Conservation (phyloP, 352 stramenopile species). For the Phytophthora colocasiae region DNA sequence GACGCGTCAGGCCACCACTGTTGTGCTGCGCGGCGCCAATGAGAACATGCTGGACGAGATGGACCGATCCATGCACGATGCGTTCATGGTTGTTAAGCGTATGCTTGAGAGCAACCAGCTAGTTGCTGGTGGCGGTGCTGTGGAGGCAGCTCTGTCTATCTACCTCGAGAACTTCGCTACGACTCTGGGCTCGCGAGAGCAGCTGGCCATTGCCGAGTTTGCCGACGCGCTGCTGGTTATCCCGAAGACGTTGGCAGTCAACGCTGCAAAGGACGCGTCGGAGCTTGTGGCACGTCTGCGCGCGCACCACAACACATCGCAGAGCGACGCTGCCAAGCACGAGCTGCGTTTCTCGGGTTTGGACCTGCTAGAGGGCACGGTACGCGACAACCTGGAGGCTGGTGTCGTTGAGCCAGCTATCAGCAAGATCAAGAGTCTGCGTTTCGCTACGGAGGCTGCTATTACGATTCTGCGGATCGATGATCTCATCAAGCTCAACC, state of each 20-base stretch:
- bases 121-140: slow-evolving; percentile 97
- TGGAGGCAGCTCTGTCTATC: slow-evolving; percentile 98
- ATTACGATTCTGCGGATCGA: slow-evolving; percentile 99
- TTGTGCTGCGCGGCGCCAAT: slow-evolving; percentile 99
- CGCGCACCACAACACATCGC: slow-evolving; percentile 96
- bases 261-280: slow-evolving; percentile 98
- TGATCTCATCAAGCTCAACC: slow-evolving; percentile 98
- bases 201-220: slow-evolving; percentile 99
- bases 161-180: slow-evolving; percentile 99
- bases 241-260: slow-evolving; percentile 99
- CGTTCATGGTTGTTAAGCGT: slow-evolving; percentile 99
- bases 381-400: slow-evolving; percentile 96
- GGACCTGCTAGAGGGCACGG: slow-evolving; percentile 95
- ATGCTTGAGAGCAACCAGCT: slow-evolving; percentile 99
- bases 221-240: slow-evolving; percentile 98
- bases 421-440: slow-evolving; percentile 99
- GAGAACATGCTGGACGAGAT: slow-evolving; percentile 99
- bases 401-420: slow-evolving; percentile 99
- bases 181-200: slow-evolving; percentile 96
- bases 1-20: slow-evolving; percentile 93
- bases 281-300: slow-evolving; percentile 98
- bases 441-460: slow-evolving; percentile 99
- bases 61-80: slow-evolving; percentile 99
- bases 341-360: slow-evolving; percentile 94
- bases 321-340: slow-evolving; percentile 82